These are phyloP conservation scores for Starmerella asiatica DNA, from an alignment of 805 yeast genomes.

Conservation along the genomic window DNA sequence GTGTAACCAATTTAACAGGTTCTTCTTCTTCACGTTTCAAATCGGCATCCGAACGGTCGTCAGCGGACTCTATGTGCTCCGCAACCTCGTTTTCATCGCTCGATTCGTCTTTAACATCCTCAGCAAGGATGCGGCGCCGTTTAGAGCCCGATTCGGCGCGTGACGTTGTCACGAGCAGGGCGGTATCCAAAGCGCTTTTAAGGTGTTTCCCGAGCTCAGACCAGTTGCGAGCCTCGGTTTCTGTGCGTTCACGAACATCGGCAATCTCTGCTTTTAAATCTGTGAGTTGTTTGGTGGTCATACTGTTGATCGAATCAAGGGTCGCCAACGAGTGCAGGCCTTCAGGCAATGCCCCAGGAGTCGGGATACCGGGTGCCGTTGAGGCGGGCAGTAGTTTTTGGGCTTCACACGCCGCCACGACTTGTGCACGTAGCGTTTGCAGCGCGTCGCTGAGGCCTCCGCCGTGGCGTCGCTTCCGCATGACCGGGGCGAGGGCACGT, in stretches of 20 bases:
- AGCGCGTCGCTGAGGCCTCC: slow-evolving; percentile 12
- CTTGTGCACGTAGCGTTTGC: slow-evolving; percentile 7
- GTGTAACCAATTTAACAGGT: neutral
- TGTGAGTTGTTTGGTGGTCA: slow-evolving; percentile 8
- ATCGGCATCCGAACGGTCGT: no score
- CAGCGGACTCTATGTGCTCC: no score
- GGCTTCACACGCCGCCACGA: slow-evolving; percentile 7
- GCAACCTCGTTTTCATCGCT: neutral
- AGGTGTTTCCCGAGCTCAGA: slow-evolving; percentile 17
- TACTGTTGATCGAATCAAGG: slow-evolving; percentile 6
- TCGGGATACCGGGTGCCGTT: slow-evolving; percentile 1
- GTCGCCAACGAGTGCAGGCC: slow-evolving; percentile 6
- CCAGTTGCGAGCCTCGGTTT: slow-evolving; percentile 11
- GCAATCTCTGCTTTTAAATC: slow-evolving; percentile 3
- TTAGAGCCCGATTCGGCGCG: slow-evolving; percentile 6
- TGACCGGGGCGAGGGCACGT: no score
- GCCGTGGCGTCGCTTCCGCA: slow-evolving; percentile 15
- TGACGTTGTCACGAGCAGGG: slow-evolving; percentile 16
- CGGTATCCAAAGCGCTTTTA: slow-evolving; percentile 20
- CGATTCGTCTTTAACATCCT: neutral
- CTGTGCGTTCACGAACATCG: neutral
- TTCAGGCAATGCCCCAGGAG: slow-evolving; percentile 10
- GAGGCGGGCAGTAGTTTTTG: slow-evolving; percentile 12
- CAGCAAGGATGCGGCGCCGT: slow-evolving; percentile 16
- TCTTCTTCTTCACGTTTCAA: neutral